Evolutionary conservation across 2,329 filamentous ascomycete genomes (phyloP).

Genomic region (Stemphylium vesicarium): DNA sequence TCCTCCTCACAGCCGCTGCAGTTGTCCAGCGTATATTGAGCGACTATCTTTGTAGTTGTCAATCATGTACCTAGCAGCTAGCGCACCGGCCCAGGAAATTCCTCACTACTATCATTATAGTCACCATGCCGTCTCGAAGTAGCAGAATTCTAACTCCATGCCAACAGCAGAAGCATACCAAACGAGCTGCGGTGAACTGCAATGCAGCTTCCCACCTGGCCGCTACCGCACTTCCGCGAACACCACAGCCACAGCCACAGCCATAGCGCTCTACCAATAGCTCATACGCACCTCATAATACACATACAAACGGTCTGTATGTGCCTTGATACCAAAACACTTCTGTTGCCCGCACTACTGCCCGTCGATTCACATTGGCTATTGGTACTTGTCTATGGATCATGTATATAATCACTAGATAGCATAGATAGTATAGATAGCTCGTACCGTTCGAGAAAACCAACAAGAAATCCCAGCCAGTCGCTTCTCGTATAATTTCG

Average conservation of each 20-base stretch:
- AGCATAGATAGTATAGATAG: not conserved
- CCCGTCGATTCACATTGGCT: not conserved
- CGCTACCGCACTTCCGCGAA: not conserved
- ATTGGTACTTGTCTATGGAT: not conserved
- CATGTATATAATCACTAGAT: slow-evolving; percentile 3
- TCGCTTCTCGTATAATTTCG: not conserved
- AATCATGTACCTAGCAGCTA: too few relatives aligned
- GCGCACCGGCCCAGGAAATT: too few relatives aligned
- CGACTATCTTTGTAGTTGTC: too few relatives aligned
- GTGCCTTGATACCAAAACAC: not conserved
- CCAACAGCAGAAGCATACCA: too few relatives aligned
- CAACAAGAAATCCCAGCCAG: not conserved
- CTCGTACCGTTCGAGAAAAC: not conserved
- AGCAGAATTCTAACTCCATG: too few relatives aligned
- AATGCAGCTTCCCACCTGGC: too few relatives aligned
- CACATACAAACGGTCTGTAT: not conserved
- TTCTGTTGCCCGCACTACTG: not conserved
- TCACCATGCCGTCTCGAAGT: too few relatives aligned
- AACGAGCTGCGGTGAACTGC: too few relatives aligned
- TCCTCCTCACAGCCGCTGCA: not conserved
- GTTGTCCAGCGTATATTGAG: too few relatives aligned
- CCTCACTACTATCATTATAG: too few relatives aligned
- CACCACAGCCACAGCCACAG: not conserved
- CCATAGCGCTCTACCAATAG: not conserved
- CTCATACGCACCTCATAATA: not conserved